These are phyloP conservation scores for Boletus barrowsii DNA, from an alignment of 768 basidiomycete species.

Conservation along the genomic window DNA sequence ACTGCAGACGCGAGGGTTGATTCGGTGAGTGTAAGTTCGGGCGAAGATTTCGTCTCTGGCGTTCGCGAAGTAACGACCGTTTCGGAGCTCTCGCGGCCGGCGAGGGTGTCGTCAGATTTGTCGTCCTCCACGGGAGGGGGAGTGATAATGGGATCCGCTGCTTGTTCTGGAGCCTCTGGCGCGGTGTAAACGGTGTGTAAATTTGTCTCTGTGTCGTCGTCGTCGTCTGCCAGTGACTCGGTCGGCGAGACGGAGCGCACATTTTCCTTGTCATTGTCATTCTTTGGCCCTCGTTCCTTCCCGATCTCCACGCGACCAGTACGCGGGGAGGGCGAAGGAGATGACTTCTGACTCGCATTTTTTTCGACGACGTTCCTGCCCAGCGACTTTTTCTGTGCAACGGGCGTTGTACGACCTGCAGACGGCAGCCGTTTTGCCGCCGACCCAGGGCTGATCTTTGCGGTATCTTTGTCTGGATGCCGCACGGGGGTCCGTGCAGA, in stretches of 20 bases:
- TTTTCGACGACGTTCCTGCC: constrained; percentile 14
- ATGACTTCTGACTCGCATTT: constrained; percentile 13
- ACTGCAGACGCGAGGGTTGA: constrained; percentile 22
- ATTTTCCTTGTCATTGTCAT: constrained; percentile 15
- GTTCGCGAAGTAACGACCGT: constrained; percentile 25
- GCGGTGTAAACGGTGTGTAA: constrained; percentile 21
- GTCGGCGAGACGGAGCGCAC: constrained; percentile 16
- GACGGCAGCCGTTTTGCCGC: constrained; percentile 20
- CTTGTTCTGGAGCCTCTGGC: constrained; percentile 12
- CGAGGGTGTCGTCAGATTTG: constrained; percentile 18
- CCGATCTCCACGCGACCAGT: constrained; percentile 16
- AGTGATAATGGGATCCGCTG: constrained; percentile 5
- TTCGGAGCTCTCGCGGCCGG: constrained; percentile 24
- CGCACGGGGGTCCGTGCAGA: constrained; percentile 26
- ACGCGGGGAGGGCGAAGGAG: constrained; percentile 17
- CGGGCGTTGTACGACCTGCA: constrained; percentile 21
- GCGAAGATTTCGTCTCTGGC: constrained; percentile 17
- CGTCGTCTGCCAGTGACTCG: constrained; percentile 32
- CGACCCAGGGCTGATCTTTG: constrained; percentile 23
- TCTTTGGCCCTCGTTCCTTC: constrained; percentile 40
- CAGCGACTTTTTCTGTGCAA: constrained; percentile 18
- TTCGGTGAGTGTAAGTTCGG: constrained; percentile 19
- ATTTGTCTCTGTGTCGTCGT: constrained; percentile 36
- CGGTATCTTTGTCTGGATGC: constrained; percentile 21
- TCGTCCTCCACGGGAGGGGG: constrained; percentile 16